Evolutionary conservation across 805 yeast genomes (phyloP), one percentile per base, ranked within the genome.

Genomic region (Metschnikowia reukaufii): DNA sequence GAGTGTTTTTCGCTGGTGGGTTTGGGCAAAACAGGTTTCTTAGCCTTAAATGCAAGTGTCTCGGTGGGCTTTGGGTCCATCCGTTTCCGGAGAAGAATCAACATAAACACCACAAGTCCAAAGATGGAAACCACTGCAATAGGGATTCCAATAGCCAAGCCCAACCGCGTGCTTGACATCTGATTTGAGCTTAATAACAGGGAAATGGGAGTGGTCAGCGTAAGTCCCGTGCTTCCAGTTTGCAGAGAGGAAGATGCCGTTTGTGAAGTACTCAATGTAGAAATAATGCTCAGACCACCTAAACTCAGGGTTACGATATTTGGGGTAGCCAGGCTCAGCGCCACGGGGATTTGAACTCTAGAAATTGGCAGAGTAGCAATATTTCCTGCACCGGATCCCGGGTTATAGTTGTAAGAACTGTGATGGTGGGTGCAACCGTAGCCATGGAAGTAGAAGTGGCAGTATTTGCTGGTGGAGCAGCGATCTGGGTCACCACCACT

Each of bases 61-160:
- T 49, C 50, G 3, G 44, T 31, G 15, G 48, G 50, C 9, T 39
- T 47, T 10, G 34, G 33, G 39, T 49, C 51, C 43, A 48, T 46
- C 20, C 31, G 39, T 29, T 50, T 52, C 18, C 45, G 45, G 25
- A 51, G 41, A 25, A 39, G 41, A 3, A 49, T 35, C 31, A 55
- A 32, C 27, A 49, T 40, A 9, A 53, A 44, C 15, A 48, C 49
- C 12, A 49, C 60, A 33, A 59, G 38, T 6, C 59, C 52, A 40
- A 64, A 53, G 19, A 65, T 21, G 10, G 52, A 50, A 30, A 68
- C 49, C n/a, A 61, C 50, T 15, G 66, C 68, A 40, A 64, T 50
- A 23, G 66, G 68, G 41, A 63, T 57, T 10, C 71, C 72, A 49
- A 63, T 64, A 43, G 61, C 68, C 64, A 56, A 48, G 4, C 71